phyloP scores from a whole-genome alignment of 1,284 basidiomycete genomes.

The Ganoderma multipileum region DNA sequence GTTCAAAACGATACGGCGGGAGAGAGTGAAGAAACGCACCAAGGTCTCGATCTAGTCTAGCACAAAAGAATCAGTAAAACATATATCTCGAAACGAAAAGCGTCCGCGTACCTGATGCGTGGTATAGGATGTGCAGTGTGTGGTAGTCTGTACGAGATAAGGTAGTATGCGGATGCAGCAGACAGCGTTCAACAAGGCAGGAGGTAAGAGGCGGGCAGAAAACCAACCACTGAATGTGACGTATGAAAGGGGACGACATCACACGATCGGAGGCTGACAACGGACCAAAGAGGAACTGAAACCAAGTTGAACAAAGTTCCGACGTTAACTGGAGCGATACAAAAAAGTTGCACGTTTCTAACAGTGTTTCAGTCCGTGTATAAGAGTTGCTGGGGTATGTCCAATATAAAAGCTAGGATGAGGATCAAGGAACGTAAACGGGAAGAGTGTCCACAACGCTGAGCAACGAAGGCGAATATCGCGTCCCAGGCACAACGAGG shows the following conservation, averaged over 20 bases:
- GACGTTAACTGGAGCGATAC: not conserved
- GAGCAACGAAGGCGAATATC: slow-evolving; percentile 61
- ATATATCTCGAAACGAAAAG: not conserved
- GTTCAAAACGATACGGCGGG: slow-evolving; percentile 4
- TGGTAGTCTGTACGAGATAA: not conserved
- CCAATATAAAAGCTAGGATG: not conserved
- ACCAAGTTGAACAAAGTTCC: not conserved
- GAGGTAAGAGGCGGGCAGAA: slow-evolving; percentile 3
- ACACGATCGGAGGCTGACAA: slow-evolving; percentile 10
- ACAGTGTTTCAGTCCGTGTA: not conserved
- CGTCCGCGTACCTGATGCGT: not conserved
- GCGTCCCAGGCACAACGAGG: slow-evolving; percentile 63
- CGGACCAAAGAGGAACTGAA: slow-evolving; percentile 1
- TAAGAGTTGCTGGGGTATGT: not conserved
- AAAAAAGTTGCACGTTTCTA: not conserved
- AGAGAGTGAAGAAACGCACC: not conserved
- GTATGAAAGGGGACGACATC: not conserved
- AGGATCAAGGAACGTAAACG: slow-evolving; percentile 22
- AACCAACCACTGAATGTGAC: slow-evolving; percentile 6
- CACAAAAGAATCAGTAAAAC: not conserved
- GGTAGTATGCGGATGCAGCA: slow-evolving; percentile 2
- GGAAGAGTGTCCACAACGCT: slow-evolving; percentile 30
- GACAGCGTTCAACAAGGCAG: not conserved
- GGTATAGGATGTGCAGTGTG: not conserved
- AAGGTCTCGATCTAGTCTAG: not conserved